Conservation (phyloP, 345 rosid species). For the Populus davidiana region DNA sequence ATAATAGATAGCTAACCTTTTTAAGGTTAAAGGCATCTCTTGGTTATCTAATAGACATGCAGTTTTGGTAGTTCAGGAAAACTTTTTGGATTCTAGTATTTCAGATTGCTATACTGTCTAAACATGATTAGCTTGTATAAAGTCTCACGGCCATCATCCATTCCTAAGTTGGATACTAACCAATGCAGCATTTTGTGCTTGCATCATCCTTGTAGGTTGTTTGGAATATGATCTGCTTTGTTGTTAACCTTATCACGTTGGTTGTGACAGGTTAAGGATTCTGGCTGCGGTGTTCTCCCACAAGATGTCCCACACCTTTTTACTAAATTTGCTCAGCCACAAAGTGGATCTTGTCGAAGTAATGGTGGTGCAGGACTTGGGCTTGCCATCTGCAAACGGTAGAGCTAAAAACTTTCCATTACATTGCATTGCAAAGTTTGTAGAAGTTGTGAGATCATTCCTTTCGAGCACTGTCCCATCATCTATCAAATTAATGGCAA, state of each 20-base stretch:
- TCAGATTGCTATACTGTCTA: no score
- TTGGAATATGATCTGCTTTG: neutral
- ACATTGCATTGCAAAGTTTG: neutral
- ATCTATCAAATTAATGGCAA: neutral
- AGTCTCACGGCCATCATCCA: neutral
- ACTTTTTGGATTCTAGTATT: neutral
- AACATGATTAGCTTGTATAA: neutral
- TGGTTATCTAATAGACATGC: neutral
- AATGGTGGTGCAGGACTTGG: slow-evolving; percentile 75
- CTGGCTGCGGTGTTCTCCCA: slow-evolving; percentile 77
- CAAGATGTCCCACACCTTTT: slow-evolving; percentile 71
- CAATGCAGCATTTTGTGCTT: neutral
- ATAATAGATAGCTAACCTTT: neutral
- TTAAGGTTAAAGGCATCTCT: slow-evolving; percentile 11
- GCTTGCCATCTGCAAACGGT: slow-evolving; percentile 91
- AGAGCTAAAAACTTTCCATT: slow-evolving; percentile 13
- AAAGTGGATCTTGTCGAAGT: slow-evolving; percentile 44
- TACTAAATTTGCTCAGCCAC: slow-evolving; percentile 61
- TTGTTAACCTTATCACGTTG: slow-evolving; percentile 12
- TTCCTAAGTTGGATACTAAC: neutral
- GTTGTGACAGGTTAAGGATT: slow-evolving; percentile 65
- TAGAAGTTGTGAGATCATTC: neutral
- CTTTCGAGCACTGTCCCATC: neutral
- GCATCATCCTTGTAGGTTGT: neutral
- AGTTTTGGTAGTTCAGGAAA: neutral